Evolutionary conservation across 495 filamentous ascomycete genomes (phyloP), one percentile per base, ranked within the genome.

Genomic region (Hypoxylon lenormandii): DNA sequence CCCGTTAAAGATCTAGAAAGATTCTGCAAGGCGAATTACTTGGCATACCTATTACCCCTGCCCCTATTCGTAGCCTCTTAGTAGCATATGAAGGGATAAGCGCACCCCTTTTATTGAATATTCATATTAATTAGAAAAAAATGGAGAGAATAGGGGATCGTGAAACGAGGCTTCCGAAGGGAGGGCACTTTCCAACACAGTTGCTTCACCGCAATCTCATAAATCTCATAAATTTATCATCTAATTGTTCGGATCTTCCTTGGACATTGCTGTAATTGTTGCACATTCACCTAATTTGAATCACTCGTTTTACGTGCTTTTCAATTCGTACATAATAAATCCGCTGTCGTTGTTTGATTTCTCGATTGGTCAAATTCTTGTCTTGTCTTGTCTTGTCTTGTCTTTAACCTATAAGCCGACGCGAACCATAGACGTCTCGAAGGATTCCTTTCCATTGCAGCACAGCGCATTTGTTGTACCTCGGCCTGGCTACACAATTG

Each of bases 311-410:
- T 59, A 21, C n/a, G 42, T 11, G 38, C 42, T 59, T 49, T 47
- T 49, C 30, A 40, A 64, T 47, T 63, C 13, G 23, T 54, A 40
- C 54, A 66, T 53, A 66, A 28, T 33, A 22, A 38, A 61, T 40
- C 45, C 62, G 51, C 50, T 30, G 36, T 18, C 16, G 54, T 53
- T 52, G 57, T 26, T 63, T 21, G 30, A 30, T 11, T 18, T 46
- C n/a, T 67, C 57, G 54, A 68, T 63, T 64, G 66, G 66, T 49
- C 59, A 47, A 48, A 57, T 54, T 50, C 28, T 10, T 50, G 12
- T 55, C 37, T 51, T 38, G 12, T 55, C 37, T 51, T 38, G 12
- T 55, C 37, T 51, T 38, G n/a, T n/a, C n/a, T n/a, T n/a, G 12
- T 55, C 37, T 51, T 38, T 38, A 54, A 49, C 48, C 21, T 58